A percentile compares a stretch with the other conserved stretches of the same genome.
phyloP scores from a whole-genome alignment of 768 basidiomycete species.

The Suillus subluteus region DNA sequence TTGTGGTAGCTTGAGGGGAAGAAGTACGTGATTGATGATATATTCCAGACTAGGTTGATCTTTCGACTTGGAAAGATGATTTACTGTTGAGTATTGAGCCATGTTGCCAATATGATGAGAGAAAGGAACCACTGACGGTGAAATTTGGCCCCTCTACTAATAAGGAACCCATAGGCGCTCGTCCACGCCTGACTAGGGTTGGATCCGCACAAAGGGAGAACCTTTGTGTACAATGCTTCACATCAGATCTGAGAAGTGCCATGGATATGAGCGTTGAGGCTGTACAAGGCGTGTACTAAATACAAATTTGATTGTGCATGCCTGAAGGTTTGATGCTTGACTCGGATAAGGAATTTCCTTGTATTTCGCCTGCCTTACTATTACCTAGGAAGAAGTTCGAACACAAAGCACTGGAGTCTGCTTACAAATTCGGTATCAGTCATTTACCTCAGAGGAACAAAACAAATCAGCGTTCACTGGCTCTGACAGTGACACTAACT shows the following conservation, averaged over 20 bases:
- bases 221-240: neutral
- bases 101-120: neutral
- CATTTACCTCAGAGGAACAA: too few species aligned
- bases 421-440: neutral
- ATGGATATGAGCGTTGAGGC: neutral
- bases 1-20: conserved; percentile 45
- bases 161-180: neutral
- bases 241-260: neutral
- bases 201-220: neutral
- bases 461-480: too few species aligned
- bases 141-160: neutral
- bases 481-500: conserved; percentile 36
- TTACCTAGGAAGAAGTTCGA: too few species aligned
- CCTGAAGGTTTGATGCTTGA: neutral
- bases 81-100: neutral
- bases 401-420: too few species aligned
- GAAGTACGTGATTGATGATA: conserved; percentile 45
- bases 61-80: neutral
- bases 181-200: neutral
- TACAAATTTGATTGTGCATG: neutral
- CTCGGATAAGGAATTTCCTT: neutral
- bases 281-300: neutral
- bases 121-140: neutral
- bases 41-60: conserved; percentile 27
- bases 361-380: too few species aligned